Evolutionary conservation across 371 early-diverging fungal species (phyloP).

Genomic region (Synchytrium microbalum): DNA sequence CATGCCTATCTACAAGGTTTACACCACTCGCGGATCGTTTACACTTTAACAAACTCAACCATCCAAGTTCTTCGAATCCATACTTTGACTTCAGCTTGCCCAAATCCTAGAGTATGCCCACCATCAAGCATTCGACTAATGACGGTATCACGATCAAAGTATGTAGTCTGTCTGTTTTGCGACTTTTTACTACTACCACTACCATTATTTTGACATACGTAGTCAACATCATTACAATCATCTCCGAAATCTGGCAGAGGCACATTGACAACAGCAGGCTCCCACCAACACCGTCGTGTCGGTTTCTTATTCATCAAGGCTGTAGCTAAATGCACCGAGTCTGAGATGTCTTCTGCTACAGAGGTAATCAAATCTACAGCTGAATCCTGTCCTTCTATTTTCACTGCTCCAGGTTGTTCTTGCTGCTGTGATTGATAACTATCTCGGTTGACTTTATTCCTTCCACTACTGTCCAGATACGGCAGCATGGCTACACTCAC

Average conservation of each 20-base stretch:
- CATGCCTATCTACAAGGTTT: too few relatives aligned
- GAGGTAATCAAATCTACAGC: neutral
- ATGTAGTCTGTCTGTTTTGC: neutral
- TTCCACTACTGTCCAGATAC: slow-evolving; percentile 8
- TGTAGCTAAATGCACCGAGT: neutral
- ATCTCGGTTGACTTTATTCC: too few relatives aligned
- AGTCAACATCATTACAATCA: neutral
- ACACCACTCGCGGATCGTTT: neutral
- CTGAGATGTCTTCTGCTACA: neutral
- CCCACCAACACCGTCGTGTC: slow-evolving; percentile 21
- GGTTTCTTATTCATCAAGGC: slow-evolving; percentile 8
- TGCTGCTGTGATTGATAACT: too few relatives aligned
- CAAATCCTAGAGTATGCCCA: neutral
- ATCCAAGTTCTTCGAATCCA: slow-evolving; percentile 5
- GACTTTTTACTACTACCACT: neutral
- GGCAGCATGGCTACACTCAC: slow-evolving; percentile 13
- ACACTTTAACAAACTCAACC: neutral
- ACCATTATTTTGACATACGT: neutral
- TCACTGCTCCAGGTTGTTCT: too few relatives aligned
- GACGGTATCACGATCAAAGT: neutral
- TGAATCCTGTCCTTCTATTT: neutral
- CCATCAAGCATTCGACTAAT: neutral
- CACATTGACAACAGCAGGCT: slow-evolving; percentile 1
- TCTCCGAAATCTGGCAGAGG: neutral
- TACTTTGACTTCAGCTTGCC: neutral